These are phyloP conservation scores for Paxillus rubicundulus DNA, from an alignment of 768 basidiomycete species.

Conservation along the genomic window DNA sequence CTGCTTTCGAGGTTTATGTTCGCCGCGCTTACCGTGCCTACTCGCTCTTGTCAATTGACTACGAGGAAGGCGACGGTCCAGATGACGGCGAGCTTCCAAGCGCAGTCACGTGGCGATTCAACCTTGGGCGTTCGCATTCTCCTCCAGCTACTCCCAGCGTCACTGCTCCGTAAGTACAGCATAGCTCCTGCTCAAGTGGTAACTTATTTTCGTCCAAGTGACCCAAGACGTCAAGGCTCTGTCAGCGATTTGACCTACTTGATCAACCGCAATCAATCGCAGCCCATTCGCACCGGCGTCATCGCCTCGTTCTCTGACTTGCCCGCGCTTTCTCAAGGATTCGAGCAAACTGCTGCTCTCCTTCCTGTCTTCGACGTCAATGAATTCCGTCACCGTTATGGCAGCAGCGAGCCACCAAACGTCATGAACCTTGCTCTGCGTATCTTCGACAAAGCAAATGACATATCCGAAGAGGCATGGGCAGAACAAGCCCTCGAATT, in stretches of 20 bases:
- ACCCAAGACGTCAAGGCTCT: constrained; percentile 79
- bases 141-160: constrained; percentile 81
- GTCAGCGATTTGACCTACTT: constrained; percentile 96
- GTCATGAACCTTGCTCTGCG: constrained; percentile 94
- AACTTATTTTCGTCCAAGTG: constrained; percentile 34
- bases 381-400: constrained; percentile 77
- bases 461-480: constrained; percentile 75
- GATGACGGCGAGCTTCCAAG: constrained; percentile 82
- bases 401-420: constrained; percentile 77
- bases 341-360: constrained; percentile 66
- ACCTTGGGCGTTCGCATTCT: constrained; percentile 83
- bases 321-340: constrained; percentile 64
- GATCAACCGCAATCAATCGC: constrained; percentile 80
- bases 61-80: constrained; percentile 84
- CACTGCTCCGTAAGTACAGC: constrained; percentile 29
- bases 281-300: constrained; percentile 87
- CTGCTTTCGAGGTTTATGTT: constrained; percentile 94
- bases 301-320: constrained; percentile 88
- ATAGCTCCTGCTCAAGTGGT: background rate
- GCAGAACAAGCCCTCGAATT: constrained; percentile 67
- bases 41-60: constrained; percentile 85
- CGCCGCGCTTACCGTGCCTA: constrained; percentile 96
- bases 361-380: constrained; percentile 71
- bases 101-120: constrained; percentile 93
- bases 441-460: constrained; percentile 77